phyloP scores from a whole-genome alignment of 768 basidiomycete genomes.

The Chalciporus pseudorubinellus region DNA sequence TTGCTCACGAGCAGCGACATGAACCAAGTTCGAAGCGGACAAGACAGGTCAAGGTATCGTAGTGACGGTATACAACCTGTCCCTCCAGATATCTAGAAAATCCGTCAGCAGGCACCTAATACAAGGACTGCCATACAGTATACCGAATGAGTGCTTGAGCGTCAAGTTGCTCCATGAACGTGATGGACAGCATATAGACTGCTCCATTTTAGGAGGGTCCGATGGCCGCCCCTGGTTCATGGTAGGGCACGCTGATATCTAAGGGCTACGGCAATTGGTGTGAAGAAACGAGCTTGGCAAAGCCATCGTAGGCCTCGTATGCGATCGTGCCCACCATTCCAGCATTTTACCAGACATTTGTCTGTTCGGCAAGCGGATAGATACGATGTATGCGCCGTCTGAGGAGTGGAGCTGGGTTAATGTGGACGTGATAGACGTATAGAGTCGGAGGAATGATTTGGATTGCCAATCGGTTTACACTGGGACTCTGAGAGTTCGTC shows the following conservation, averaged over 20 bases:
- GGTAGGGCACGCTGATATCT: neutral
- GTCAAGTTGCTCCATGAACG: neutral
- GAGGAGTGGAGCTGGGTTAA: too few species aligned
- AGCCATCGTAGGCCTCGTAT: constrained; percentile 46
- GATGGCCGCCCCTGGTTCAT: neutral
- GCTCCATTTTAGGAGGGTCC: neutral
- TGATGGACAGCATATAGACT: neutral
- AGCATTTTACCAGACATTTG: constrained; percentile 36
- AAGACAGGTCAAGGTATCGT: too few species aligned
- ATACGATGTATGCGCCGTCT: constrained; percentile 28
- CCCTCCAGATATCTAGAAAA: too few species aligned
- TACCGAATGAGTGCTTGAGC: too few species aligned
- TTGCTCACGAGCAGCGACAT: neutral
- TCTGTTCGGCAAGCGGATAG: constrained; percentile 44
- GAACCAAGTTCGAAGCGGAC: neutral
- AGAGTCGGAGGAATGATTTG: too few species aligned
- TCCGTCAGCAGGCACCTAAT: too few species aligned
- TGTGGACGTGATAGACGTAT: too few species aligned
- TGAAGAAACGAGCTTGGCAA: constrained; percentile 42
- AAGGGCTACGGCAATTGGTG: constrained; percentile 3
- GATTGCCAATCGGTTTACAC: too few species aligned
- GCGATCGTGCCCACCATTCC: constrained; percentile 39
- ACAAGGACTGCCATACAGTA: too few species aligned
- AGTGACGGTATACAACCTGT: too few species aligned
- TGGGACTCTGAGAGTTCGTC: too few species aligned